A percentile compares a stretch with the other conserved stretches of the same genome.
These are phyloP conservation scores for Echium plantagineum DNA, from an alignment of 257 asterid genomes.

Conservation along the genomic window DNA sequence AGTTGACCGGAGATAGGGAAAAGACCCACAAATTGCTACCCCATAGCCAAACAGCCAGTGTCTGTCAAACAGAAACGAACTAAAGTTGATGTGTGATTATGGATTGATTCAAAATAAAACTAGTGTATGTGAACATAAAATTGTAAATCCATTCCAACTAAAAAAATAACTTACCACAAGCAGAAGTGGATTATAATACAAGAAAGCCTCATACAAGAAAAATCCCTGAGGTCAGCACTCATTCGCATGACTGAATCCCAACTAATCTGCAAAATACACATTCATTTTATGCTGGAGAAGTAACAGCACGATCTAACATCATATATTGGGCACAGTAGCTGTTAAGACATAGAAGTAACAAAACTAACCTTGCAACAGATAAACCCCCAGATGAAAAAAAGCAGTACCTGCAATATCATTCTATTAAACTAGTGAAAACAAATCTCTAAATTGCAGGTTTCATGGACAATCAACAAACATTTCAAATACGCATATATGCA, in stretches of 20 bases:
- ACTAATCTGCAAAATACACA: conserved; percentile 56
- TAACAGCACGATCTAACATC: conserved; percentile 7
- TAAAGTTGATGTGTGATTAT: neutral
- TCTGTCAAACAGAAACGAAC: conserved; percentile 40
- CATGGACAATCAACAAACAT: neutral
- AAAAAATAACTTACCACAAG: conserved; percentile 72
- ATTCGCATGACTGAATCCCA: conserved; percentile 99
- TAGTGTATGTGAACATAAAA: neutral
- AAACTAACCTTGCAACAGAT: conserved; percentile 83
- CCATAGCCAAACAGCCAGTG: conserved; percentile 97
- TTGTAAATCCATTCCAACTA: conserved; percentile 2
- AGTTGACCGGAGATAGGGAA: conserved; percentile 60
- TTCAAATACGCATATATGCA: neutral
- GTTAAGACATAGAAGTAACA: conserved; percentile 2
- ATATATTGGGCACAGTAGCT: neutral
- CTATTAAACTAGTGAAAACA: conserved; percentile 11
- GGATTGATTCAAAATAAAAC: conserved; percentile 4
- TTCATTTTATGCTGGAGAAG: conserved; percentile 9
- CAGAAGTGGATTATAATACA: conserved; percentile 94
- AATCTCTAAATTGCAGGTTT: conserved; percentile 3
- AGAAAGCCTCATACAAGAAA: conserved; percentile 94
- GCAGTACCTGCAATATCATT: conserved; percentile 49
- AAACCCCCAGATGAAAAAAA: conserved; percentile 78
- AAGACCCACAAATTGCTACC: conserved; percentile 92
- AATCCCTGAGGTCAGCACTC: conserved; percentile 83